phyloP scores from a whole-genome alignment of 2,329 filamentous ascomycete genomes.

The Cercospora brassicicola region DNA sequence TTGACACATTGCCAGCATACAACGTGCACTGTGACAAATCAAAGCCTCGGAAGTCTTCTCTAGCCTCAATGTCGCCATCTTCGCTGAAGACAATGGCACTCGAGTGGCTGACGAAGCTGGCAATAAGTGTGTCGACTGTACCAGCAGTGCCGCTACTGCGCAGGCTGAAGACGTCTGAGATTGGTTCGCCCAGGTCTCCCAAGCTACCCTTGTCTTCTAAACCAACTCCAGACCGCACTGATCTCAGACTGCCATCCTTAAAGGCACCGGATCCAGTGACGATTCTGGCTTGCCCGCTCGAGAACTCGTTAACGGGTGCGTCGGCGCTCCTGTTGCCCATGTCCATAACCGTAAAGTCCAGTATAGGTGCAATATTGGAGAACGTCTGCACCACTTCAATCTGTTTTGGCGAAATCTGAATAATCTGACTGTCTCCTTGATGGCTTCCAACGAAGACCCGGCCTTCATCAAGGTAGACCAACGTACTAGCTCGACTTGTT shows the following conservation, averaged over 20 bases:
- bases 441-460: conserved; percentile 87
- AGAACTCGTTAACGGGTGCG: conserved; percentile 81
- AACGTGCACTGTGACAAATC: conserved; percentile 70
- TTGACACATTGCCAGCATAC: conserved; percentile 62
- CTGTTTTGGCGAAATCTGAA: conserved; percentile 59
- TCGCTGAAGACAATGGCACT: conserved; percentile 74
- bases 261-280: conserved; percentile 91
- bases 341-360: conserved; percentile 96
- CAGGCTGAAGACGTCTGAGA: conserved; percentile 50
- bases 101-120: conserved; percentile 81
- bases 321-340: conserved; percentile 83
- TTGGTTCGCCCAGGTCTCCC: conserved; percentile 64
- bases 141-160: conserved; percentile 71
- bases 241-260: conserved; percentile 82
- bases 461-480: conserved; percentile 74
- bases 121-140: conserved; percentile 69
- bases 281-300: conserved; percentile 88
- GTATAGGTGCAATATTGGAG: conserved; percentile 81
- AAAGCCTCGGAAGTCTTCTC: conserved; percentile 73
- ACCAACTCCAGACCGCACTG: conserved; percentile 89
- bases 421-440: conserved; percentile 85
- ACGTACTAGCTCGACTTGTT: conserved; percentile 72
- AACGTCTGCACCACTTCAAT: conserved; percentile 72
- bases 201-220: conserved; percentile 67
- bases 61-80: conserved; percentile 79